A percentile compares a stretch with the other conserved stretches of the same genome.
These are phyloP conservation scores for Ceratocystis harringtonii DNA, from an alignment of 2,329 filamentous ascomycete species.

Conservation along the genomic window DNA sequence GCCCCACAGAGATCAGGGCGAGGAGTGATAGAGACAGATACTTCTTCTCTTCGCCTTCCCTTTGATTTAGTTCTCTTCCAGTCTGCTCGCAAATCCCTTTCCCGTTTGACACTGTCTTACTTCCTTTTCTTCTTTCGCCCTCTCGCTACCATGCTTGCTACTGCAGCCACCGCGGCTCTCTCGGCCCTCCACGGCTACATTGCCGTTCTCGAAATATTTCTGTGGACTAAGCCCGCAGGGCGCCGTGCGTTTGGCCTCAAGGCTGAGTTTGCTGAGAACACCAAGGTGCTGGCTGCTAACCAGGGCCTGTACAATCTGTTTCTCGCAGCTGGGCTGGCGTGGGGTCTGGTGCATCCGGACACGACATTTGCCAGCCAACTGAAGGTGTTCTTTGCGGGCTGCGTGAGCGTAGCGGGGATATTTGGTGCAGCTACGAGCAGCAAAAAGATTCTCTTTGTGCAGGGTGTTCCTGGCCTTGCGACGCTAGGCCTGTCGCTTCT, in stretches of 20 bases:
- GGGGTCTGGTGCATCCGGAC: slow-evolving; percentile 33
- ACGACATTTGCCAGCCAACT: slow-evolving; percentile 30
- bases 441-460: slow-evolving; percentile 30
- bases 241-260: slow-evolving; percentile 31
- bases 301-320: slow-evolving; percentile 41
- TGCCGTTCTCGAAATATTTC: slow-evolving; percentile 34
- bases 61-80: neutral
- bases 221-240: slow-evolving; percentile 34
- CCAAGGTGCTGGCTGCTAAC: slow-evolving; percentile 33
- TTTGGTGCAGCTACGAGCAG: slow-evolving; percentile 31
- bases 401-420: slow-evolving; percentile 31
- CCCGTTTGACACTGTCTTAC: neutral
- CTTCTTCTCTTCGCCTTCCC: no score
- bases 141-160: slow-evolving; percentile 23
- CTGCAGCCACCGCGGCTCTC: slow-evolving; percentile 27
- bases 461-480: slow-evolving; percentile 26
- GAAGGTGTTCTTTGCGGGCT: slow-evolving; percentile 33
- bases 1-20: neutral
- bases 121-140: neutral
- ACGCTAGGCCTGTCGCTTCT: slow-evolving; percentile 21
- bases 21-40: no score
- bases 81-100: neutral
- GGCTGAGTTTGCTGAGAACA: slow-evolving; percentile 32
- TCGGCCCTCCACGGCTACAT: slow-evolving; percentile 35
- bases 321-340: slow-evolving; percentile 33